Evolutionary conservation across 768 basidiomycete genomes (phyloP), one percentile per base, ranked within the genome.

Genomic region (Boletus sensibilis): DNA sequence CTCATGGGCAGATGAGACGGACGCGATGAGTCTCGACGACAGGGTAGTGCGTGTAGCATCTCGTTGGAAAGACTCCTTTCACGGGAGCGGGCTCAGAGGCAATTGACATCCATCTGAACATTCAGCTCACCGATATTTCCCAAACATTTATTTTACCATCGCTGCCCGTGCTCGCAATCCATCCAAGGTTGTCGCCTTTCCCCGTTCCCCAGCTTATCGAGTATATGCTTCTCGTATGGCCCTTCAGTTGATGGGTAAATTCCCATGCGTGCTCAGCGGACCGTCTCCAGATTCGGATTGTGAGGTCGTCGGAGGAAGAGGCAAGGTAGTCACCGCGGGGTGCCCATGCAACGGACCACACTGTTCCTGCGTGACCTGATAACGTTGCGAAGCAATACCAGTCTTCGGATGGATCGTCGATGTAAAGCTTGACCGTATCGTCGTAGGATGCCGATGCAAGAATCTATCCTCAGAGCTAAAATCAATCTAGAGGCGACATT

Each of bases 401-500:
- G 70, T 99, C 97, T 58, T 96, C 92, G 27, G 84, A 84, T 0
- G 93, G 93, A 68, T 98, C 95, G 64, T 98, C 94, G 52, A 90
- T 74, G 72, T 95, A 94, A 29, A 99, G 83, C 58, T 92, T 93
- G 70, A 99, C 89, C 2, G 90, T 93, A 63, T 98, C 95, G 68
- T 99, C 97, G 74, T 98, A 99, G 0, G 96, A 98, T 4, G 86
- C 92, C 2, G 96, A 98, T 27, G 96, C 96, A 52, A 99, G 86
- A 59, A 98, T 92, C 91, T 96, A 73, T 66, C 57, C 64, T 69
- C 62, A 31, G 31, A 52, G 46, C 1, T 20, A 57, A 47, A 59
- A 64, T 62, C 43, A 59, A 57, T 33, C 31, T 33, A 40, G 5
- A 45, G 12, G 31, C 27, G 7, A 46, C 44, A 46, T 21, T 25